These are phyloP conservation scores for Apophysomyces ossiformis DNA, from an alignment of 371 early-diverging fungal species.

Conservation along the genomic window DNA sequence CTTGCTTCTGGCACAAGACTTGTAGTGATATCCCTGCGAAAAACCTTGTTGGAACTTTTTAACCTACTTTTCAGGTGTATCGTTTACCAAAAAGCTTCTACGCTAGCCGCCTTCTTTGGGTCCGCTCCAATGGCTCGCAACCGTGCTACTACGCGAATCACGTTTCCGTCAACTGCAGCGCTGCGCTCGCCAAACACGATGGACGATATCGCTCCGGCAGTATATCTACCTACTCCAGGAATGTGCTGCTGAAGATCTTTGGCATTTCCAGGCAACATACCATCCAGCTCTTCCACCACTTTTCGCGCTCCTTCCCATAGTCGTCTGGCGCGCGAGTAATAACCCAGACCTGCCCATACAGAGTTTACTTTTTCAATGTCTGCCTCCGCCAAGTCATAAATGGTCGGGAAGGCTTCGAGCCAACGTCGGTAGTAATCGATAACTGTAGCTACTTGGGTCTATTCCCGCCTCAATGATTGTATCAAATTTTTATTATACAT, in stretches of 20 bases:
- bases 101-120: conserved; percentile 62
- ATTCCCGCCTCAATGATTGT: background rate
- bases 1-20: conserved; percentile 55
- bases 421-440: conserved; percentile 75
- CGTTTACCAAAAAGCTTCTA: conserved; percentile 66
- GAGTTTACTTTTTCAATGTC: conserved; percentile 73
- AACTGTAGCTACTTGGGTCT: conserved; percentile 80
- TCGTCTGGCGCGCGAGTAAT: conserved; percentile 78
- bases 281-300: conserved; percentile 60
- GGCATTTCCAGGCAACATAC: conserved; percentile 64
- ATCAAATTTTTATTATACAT: conserved; percentile 2
- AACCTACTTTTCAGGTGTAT: background rate
- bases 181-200: conserved; percentile 73
- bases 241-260: conserved; percentile 63
- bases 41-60: background rate
- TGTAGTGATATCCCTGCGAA: conserved; percentile 60
- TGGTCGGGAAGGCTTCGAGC: conserved; percentile 81
- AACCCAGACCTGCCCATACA: conserved; percentile 85
- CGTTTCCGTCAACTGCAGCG: conserved; percentile 84
- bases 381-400: conserved; percentile 69
- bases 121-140: conserved; percentile 75
- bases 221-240: conserved; percentile 76
- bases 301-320: conserved; percentile 75
- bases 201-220: conserved; percentile 74
- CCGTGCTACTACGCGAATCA: conserved; percentile 76